These are phyloP conservation scores for Lachnellula arida DNA, from an alignment of 2,329 filamentous ascomycete genomes.

Conservation along the genomic window DNA sequence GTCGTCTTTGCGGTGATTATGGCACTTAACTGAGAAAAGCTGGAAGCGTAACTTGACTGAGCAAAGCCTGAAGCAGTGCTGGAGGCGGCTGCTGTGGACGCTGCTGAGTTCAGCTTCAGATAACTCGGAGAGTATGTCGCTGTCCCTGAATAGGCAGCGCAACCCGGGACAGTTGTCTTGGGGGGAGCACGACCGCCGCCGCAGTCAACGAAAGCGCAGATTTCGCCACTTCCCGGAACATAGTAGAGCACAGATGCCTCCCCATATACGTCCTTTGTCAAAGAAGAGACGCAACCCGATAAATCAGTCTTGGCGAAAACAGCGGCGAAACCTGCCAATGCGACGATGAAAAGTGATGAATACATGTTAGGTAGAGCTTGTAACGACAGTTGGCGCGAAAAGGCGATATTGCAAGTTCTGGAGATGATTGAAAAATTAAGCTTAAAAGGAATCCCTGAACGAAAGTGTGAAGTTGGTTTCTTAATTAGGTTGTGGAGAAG, in stretches of 20 bases:
- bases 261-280: not conserved
- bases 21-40: not conserved
- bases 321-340: slow-evolving; percentile 11
- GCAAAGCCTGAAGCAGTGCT: not conserved
- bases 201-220: slow-evolving; percentile 19
- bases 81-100: slow-evolving; percentile 1
- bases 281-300: not conserved
- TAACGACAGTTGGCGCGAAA: too few species aligned
- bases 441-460: too few species aligned
- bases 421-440: too few species aligned
- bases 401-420: too few species aligned
- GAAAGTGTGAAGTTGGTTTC: too few species aligned
- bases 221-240: slow-evolving; percentile 16
- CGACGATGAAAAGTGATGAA: slow-evolving; percentile 10
- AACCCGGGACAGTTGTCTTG: slow-evolving; percentile 19
- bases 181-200: slow-evolving; percentile 20
- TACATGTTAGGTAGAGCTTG: slow-evolving; percentile 10
- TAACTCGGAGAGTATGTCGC: slow-evolving; percentile 17
- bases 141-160: slow-evolving; percentile 19
- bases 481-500: too few species aligned
- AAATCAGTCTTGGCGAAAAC: slow-evolving; percentile 9
- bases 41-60: not conserved
- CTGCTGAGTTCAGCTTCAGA: not conserved
- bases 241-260: slow-evolving; percentile 8
- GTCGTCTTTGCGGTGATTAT: not conserved